Evolutionary conservation across 805 yeast species (phyloP), one percentile per base, ranked within the genome.

Genomic region (Pichia sporocuriosa): DNA sequence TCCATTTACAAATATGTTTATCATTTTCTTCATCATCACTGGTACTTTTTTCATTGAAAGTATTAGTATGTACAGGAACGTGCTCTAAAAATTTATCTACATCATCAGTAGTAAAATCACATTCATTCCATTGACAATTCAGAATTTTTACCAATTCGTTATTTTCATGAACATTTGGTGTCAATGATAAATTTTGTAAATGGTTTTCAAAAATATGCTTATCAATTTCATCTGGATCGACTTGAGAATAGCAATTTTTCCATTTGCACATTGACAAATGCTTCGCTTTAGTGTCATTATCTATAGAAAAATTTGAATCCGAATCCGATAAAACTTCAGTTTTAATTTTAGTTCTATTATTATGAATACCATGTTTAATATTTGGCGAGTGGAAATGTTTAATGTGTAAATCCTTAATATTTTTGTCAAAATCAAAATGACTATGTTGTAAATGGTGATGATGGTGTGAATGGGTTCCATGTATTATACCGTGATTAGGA

Each of bases 111-210:
- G 66, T 65, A 55, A 70, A 84, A 32, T 72, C 63, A 68, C 96
- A 88, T 40, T 78, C 70, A 42, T 67, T 62, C 96, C 95, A 87
- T 54, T 79, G 86, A 64, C 96, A 88, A 37, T 70, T 65, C 38
- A 60, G 66, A 9, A 20, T 22, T 15, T 38, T 24, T 23, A 33
- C n/a, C 15, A 31, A 23, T 25, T 20, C 6, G 12, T 42, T 34
- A 20, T 32, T 36, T 12, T 23, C 35, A 31, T 32, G 17, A 20
- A 17, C 30, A 19, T 23, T 20, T 12, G 44, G 32, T 2, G 39
- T 28, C 5, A 28, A 21, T n/a, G 25, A 39, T 4, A 40, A 34
- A 3, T 59, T 53, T 13, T 63, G 51, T 7, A 75, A 53, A 54
- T 75, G 80, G 31, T 68, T 73, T 37, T 68, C 69, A 29, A 69